Evolutionary conservation across 352 stramenopile genomes (phyloP).

Genomic region (Pythium insidiosum): DNA sequence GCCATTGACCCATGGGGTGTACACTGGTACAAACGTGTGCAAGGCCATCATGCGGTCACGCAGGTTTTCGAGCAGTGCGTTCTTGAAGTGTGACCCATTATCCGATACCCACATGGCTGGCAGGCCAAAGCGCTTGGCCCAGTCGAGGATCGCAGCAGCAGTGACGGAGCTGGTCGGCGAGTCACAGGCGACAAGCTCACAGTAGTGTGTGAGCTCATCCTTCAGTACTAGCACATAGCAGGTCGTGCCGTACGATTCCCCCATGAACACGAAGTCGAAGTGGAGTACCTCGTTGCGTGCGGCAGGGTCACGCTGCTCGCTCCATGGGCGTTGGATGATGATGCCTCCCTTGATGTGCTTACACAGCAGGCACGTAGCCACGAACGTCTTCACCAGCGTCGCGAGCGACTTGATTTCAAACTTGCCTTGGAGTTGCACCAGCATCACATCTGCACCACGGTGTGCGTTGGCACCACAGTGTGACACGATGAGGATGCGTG

Average conservation of each 20-base stretch:
- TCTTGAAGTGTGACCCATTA: conserved; percentile 10
- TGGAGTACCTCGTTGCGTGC: too few species aligned
- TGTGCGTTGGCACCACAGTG: too few species aligned
- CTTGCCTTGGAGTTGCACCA: background rate
- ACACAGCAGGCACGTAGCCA: conserved; percentile 2
- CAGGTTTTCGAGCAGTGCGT: conserved; percentile 3
- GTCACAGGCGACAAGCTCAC: conserved; percentile 3
- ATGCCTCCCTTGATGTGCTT: conserved; percentile 7
- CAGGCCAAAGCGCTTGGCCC: conserved; percentile 2
- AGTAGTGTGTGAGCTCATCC: conserved; percentile 7
- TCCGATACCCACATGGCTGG: conserved; percentile 2
- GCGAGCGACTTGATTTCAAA: background rate
- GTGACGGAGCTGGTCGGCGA: conserved; percentile 1
- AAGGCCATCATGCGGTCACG: background rate
- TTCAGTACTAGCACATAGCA: conserved; percentile 6
- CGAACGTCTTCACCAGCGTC: background rate
- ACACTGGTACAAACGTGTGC: conserved; percentile 6
- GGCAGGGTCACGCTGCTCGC: background rate
- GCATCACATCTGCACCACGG: conserved; percentile 1
- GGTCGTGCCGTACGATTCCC: conserved; percentile 1
- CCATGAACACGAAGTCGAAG: conserved; percentile 8
- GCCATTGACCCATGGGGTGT: too few species aligned
- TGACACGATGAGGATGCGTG: conserved; percentile 1
- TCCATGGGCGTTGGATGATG: conserved; percentile 1
- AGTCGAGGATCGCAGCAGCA: too few species aligned